Evolutionary conservation across 108 stramenopile species (phyloP), one percentile per base, ranked within the genome.

Genomic region (Pelagomonas calceolata): DNA sequence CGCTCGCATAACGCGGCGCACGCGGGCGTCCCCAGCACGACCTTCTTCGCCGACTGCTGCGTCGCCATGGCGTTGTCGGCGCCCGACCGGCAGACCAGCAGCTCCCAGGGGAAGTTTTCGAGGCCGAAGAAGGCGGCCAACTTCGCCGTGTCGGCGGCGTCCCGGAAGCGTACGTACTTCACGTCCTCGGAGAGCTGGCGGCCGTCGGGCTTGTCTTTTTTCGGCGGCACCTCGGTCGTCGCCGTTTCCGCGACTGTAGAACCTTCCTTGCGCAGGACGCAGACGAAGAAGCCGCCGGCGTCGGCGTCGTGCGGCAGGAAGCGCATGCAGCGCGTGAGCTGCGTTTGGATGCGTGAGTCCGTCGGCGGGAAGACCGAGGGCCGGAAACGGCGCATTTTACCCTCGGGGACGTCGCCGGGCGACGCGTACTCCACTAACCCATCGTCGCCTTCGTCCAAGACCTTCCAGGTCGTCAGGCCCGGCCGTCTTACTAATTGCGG

Each of bases 201-300:
- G 51, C 26, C 7, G 7, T 60, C 51, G 51, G 14, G 21, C 21
- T 60, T 26, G 51, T 60, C 51, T 12, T 60, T 60, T 4, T 9
- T 26, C 51, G 18, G 18, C 39, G 39, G 39, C 39, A 12, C 39
- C 39, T 5, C 9, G 9, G 39, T 12, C 39, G 39, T 5, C 39
- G 39, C 39, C 39, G 39, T 12, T 5, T 43, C 39, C 39, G 39
- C 39, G 3, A 4, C 51, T 1, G 51, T 26, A 4, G 51, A 17
- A 26, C 26, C 51, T 17, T 12, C 51, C 72, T 90, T 91, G 64
- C 75, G 74, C 0, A 95, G 67, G 7, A 98, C 73, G 30, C 91
- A 90, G 34, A 97, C 80, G 73, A 97, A 99, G 79, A 99, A 99
- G 14, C 95, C 98, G 68, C 95, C 96, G 4, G 93, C 88, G 73